phyloP scores from a whole-genome alignment of 495 filamentous ascomycete genomes.

The Haplographium delicatum region DNA sequence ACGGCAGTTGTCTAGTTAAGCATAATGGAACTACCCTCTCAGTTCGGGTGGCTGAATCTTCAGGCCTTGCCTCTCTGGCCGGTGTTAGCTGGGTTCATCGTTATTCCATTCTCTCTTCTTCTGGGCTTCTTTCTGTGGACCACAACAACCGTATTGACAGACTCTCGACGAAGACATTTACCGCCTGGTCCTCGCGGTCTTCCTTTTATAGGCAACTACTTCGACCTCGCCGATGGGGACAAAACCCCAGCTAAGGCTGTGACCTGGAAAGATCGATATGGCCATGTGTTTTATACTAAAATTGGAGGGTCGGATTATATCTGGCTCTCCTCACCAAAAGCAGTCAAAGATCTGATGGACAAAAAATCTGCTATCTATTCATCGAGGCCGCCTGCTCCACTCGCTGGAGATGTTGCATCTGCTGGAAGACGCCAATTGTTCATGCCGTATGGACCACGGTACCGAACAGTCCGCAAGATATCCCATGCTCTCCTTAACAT shows the following conservation, averaged over 20 bases:
- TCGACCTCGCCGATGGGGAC: conserved; percentile 16
- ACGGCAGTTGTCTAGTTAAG: no score
- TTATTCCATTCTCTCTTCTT: not conserved
- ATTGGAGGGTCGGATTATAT: conserved; percentile 21
- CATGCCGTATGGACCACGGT: conserved; percentile 32
- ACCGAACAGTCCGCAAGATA: conserved; percentile 34
- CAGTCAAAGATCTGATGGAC: conserved; percentile 30
- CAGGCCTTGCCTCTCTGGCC: conserved; percentile 3
- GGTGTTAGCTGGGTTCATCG: not conserved
- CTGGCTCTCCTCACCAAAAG: conserved; percentile 25
- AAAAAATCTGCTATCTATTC: conserved; percentile 27
- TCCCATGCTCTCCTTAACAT: conserved; percentile 26
- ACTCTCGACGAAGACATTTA: conserved; percentile 8
- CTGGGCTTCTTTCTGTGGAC: conserved; percentile 6
- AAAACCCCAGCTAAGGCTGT: conserved; percentile 6
- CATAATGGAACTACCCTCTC: no score
- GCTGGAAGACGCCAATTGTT: conserved; percentile 30
- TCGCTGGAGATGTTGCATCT: conserved; percentile 26
- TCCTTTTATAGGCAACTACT: conserved; percentile 21
- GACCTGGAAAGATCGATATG: conserved; percentile 22
- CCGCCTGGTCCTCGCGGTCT: conserved; percentile 15
- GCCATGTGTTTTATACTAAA: conserved; percentile 28
- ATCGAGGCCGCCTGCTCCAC: conserved; percentile 15
- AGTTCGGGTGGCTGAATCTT: no score
- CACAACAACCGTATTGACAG: conserved; percentile 13